These are phyloP conservation scores for Globisporangium irregulare DNA, from an alignment of 352 stramenopile genomes.

Conservation along the genomic window DNA sequence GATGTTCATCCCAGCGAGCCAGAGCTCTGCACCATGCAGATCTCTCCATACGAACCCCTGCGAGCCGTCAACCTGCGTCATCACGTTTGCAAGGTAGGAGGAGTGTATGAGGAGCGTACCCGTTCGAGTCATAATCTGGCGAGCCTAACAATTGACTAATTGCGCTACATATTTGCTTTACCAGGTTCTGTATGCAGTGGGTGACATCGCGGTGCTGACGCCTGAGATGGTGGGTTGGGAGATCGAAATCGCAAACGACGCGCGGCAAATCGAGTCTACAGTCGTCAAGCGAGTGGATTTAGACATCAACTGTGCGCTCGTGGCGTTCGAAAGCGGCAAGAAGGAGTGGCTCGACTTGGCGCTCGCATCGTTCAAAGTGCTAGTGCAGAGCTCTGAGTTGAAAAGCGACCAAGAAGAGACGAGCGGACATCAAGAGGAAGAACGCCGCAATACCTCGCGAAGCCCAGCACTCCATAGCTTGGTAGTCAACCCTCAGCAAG, in stretches of 20 bases:
- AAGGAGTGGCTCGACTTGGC: slow-evolving; percentile 60
- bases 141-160: background rate
- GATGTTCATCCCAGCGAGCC: slow-evolving; percentile 22
- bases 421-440: background rate
- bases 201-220: slow-evolving; percentile 31
- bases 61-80: slow-evolving; percentile 29
- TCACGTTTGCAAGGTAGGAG: slow-evolving; percentile 33
- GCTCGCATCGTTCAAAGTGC: slow-evolving; percentile 40
- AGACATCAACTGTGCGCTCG: slow-evolving; percentile 52
- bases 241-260: slow-evolving; percentile 33
- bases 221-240: slow-evolving; percentile 40
- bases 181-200: slow-evolving; percentile 41
- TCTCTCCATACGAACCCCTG: slow-evolving; percentile 43
- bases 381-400: slow-evolving; percentile 6
- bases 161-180: background rate
- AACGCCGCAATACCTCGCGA: background rate
- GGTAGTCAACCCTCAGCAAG: background rate
- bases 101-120: background rate
- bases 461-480: background rate
- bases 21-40: slow-evolving; percentile 33
- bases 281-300: slow-evolving; percentile 49
- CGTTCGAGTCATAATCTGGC: background rate
- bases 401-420: background rate
- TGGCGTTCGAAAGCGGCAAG: slow-evolving; percentile 37
- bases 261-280: slow-evolving; percentile 20